Evolutionary conservation across 805 yeast genomes (phyloP).

Genomic region (Zygosaccharomyces pseudorouxii): DNA sequence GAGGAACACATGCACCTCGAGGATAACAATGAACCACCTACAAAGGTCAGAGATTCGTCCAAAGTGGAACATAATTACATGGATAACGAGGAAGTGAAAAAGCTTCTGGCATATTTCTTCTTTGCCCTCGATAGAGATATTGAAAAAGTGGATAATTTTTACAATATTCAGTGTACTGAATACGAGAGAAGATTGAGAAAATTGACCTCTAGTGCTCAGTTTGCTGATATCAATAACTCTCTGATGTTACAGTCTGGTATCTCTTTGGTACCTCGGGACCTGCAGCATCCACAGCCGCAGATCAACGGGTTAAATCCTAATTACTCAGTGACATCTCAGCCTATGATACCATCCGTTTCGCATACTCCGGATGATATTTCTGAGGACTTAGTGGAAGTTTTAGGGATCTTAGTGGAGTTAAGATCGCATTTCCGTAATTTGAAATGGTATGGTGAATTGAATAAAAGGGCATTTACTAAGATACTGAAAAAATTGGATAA

Average conservation of each 20-base stretch:
- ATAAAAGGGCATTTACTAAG: constrained; percentile 83
- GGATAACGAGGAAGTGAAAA: constrained; percentile 41
- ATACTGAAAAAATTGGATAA: constrained; percentile 89
- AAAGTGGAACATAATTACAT: constrained; percentile 21
- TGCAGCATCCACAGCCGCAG: constrained; percentile 12
- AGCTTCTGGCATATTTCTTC: constrained; percentile 61
- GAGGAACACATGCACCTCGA: constrained; percentile 13
- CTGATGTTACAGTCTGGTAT: constrained; percentile 9
- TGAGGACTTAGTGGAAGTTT: constrained; percentile 56
- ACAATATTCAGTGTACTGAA: constrained; percentile 65
- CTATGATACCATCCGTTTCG: constrained; percentile 4
- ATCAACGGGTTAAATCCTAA: constrained; percentile 5
- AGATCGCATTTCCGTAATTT: constrained; percentile 72
- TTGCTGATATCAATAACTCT: constrained; percentile 15
- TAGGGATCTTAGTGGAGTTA: constrained; percentile 67
- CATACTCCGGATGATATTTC: constrained; percentile 15
- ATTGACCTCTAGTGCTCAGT: constrained; percentile 36
- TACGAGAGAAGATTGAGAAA: constrained; percentile 64
- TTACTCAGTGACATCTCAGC: background rate
- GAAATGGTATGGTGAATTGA: constrained; percentile 91
- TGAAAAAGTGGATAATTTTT: constrained; percentile 76
- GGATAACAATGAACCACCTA: constrained; percentile 14
- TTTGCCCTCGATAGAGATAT: constrained; percentile 74
- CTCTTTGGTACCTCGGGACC: constrained; percentile 4
- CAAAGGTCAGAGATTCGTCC: constrained; percentile 12